A percentile compares a stretch with the other conserved stretches of the same genome.
Evolutionary conservation across 805 yeast genomes (phyloP).

Genomic region (Pichia thaimueangensis): DNA sequence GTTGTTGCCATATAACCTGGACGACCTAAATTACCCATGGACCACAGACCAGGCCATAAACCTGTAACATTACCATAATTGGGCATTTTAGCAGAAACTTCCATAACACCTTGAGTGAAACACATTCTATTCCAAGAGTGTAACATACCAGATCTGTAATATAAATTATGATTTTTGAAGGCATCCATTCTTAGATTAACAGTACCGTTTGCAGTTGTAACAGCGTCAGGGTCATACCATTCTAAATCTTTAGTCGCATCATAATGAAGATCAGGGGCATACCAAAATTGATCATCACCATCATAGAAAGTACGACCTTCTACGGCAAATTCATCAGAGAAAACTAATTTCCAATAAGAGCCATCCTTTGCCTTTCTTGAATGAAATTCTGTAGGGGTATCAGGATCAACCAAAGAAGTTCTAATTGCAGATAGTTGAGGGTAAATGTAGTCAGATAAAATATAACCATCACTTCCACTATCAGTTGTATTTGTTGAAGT

Average conservation of each 20-base stretch:
- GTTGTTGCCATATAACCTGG: constrained; percentile 85
- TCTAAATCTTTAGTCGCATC: constrained; percentile 86
- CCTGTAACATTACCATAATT: constrained; percentile 75
- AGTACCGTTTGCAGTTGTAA: constrained; percentile 68
- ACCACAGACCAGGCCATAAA: constrained; percentile 96
- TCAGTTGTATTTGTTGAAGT: background rate
- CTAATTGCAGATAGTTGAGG: constrained; percentile 55
- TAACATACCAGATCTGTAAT: constrained; percentile 85
- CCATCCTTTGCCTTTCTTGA: constrained; percentile 56
- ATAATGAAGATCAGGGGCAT: constrained; percentile 77
- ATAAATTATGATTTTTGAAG: constrained; percentile 66
- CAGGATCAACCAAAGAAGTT: constrained; percentile 58
- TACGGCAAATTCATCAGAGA: constrained; percentile 85
- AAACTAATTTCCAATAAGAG: constrained; percentile 65
- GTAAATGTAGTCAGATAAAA: constrained; percentile 51
- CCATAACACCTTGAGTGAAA: constrained; percentile 77
- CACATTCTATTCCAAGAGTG: constrained; percentile 92
- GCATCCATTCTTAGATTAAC: constrained; percentile 72
- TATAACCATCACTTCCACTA: background rate
- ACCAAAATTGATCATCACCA: constrained; percentile 90
- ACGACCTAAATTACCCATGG: constrained; percentile 87
- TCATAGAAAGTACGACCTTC: constrained; percentile 88
- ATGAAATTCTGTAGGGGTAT: constrained; percentile 48
- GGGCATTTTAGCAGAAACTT: constrained; percentile 72
- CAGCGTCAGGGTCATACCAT: constrained; percentile 95